A percentile compares a stretch with the other conserved stretches of the same genome.
Conservation (phyloP, 805 yeast species). For the Starmerella davenportii region DNA sequence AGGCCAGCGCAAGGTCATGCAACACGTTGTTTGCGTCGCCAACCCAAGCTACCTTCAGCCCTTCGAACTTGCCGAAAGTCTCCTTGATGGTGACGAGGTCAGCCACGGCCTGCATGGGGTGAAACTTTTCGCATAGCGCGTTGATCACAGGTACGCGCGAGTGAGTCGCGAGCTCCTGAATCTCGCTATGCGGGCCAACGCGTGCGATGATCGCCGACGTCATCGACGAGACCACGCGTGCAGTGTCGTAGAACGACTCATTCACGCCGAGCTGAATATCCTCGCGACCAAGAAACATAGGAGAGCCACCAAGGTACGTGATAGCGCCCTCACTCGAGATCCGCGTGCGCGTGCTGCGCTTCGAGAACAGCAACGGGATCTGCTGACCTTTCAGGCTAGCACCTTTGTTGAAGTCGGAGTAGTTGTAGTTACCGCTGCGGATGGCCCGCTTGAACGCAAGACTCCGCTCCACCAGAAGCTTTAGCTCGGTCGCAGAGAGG, state of each 20-base stretch:
- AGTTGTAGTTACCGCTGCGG: slow-evolving; percentile 28
- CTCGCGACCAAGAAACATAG: slow-evolving; percentile 90
- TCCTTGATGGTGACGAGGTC: slow-evolving; percentile 79
- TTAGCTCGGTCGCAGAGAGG: slow-evolving; percentile 52
- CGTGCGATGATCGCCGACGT: slow-evolving; percentile 95
- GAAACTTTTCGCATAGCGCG: slow-evolving; percentile 80
- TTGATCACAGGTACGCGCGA: slow-evolving; percentile 84
- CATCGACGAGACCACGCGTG: slow-evolving; percentile 85
- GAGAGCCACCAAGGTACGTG: slow-evolving; percentile 80
- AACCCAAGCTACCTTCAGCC: slow-evolving; percentile 76
- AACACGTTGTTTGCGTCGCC: slow-evolving; percentile 95
- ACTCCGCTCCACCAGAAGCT: slow-evolving; percentile 56
- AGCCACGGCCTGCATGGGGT: slow-evolving; percentile 89
- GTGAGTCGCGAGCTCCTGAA: slow-evolving; percentile 54
- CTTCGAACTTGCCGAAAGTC: slow-evolving; percentile 20
- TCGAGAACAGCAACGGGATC: slow-evolving; percentile 67
- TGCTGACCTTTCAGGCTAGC: slow-evolving; percentile 56
- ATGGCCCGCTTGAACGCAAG: slow-evolving; percentile 36
- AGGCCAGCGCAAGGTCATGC: slow-evolving; percentile 80
- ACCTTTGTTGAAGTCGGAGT: slow-evolving; percentile 25
- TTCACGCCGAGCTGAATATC: slow-evolving; percentile 95
- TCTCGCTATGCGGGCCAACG: slow-evolving; percentile 70
- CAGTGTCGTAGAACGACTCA: slow-evolving; percentile 75
- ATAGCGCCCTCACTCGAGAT: slow-evolving; percentile 90
- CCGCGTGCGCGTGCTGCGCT: slow-evolving; percentile 90